Evolutionary conservation across 2,329 filamentous ascomycete genomes (phyloP).

Genomic region (Metarhizium anisopliae): DNA sequence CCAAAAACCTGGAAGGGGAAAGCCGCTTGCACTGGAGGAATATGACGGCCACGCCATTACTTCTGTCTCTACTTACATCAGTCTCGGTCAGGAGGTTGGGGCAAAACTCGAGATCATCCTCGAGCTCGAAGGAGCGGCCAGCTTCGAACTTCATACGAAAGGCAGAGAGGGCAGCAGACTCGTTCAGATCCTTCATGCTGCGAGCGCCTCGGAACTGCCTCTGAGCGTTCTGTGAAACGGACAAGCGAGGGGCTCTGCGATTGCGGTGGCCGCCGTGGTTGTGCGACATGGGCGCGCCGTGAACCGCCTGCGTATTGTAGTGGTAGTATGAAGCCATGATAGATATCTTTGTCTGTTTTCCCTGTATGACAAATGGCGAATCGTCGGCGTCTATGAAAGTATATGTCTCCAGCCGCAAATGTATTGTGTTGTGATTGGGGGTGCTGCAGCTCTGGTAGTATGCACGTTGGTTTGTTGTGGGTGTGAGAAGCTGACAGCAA

Average conservation of each 20-base stretch:
- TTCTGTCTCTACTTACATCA: constrained; percentile 57
- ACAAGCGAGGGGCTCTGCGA: constrained; percentile 72
- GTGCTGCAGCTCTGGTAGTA: constrained; percentile 10
- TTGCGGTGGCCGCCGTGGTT: constrained; percentile 69
- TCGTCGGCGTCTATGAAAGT: neutral
- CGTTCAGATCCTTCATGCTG: constrained; percentile 77
- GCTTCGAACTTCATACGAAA: constrained; percentile 88
- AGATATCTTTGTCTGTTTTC: neutral
- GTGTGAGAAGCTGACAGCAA: neutral
- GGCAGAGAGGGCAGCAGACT: constrained; percentile 63
- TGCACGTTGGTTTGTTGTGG: neutral
- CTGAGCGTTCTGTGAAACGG: constrained; percentile 72
- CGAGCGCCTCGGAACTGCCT: constrained; percentile 80
- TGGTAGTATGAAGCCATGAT: constrained; percentile 57
- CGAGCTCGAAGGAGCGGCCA: constrained; percentile 86
- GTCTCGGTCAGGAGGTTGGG: constrained; percentile 85
- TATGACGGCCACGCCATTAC: neutral
- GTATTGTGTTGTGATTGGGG: constrained; percentile 3
- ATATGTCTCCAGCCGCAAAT: constrained; percentile 1
- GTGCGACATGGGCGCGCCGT: constrained; percentile 55
- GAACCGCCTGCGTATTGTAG: constrained; percentile 50
- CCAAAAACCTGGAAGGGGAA: constrained; percentile 2
- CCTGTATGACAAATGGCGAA: constrained; percentile 4
- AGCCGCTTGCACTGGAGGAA: constrained; percentile 4
- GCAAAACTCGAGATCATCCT: constrained; percentile 94